phyloP scores from a whole-genome alignment of 2,329 filamentous ascomycete genomes.

The Penicillium freii region DNA sequence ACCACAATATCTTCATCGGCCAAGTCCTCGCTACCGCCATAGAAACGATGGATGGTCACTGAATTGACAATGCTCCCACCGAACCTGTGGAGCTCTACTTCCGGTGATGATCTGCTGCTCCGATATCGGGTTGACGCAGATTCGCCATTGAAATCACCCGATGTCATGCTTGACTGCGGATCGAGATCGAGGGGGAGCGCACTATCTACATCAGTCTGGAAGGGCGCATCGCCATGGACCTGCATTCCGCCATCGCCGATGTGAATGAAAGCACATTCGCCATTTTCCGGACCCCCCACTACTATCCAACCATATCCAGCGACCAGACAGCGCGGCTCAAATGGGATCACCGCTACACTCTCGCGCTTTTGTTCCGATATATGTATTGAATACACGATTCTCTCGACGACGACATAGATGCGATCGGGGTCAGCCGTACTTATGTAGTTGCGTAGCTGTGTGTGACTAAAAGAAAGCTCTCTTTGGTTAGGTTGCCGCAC shows the following conservation, averaged over 20 bases:
- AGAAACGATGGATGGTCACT: constrained; percentile 61
- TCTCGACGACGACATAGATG: constrained; percentile 80
- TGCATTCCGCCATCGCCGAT: constrained; percentile 47
- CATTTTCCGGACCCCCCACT: constrained; percentile 77
- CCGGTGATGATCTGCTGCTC: constrained; percentile 34
- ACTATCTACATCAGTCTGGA: constrained; percentile 53
- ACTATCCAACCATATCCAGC: constrained; percentile 85
- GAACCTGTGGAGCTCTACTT: constrained; percentile 57
- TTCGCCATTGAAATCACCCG: constrained; percentile 25
- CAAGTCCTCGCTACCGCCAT: constrained; percentile 40
- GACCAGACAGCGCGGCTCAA: constrained; percentile 79
- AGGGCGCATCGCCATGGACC: constrained; percentile 40
- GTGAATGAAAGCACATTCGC: constrained; percentile 79
- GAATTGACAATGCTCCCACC: constrained; percentile 66
- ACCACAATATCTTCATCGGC: constrained; percentile 57
- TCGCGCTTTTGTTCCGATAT: constrained; percentile 68
- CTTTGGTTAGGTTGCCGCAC: not conserved
- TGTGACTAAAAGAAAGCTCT: constrained; percentile 35
- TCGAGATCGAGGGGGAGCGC: constrained; percentile 55
- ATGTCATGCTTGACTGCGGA: constrained; percentile 23
- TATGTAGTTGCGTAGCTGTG: constrained; percentile 76
- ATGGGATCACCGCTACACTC: constrained; percentile 68
- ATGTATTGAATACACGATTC: constrained; percentile 71
- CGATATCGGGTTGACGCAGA: constrained; percentile 17
- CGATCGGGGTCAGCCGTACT: constrained; percentile 72